These are phyloP conservation scores for Colletotrichum karsti DNA, from an alignment of 2,329 filamentous ascomycete species.

Conservation along the genomic window DNA sequence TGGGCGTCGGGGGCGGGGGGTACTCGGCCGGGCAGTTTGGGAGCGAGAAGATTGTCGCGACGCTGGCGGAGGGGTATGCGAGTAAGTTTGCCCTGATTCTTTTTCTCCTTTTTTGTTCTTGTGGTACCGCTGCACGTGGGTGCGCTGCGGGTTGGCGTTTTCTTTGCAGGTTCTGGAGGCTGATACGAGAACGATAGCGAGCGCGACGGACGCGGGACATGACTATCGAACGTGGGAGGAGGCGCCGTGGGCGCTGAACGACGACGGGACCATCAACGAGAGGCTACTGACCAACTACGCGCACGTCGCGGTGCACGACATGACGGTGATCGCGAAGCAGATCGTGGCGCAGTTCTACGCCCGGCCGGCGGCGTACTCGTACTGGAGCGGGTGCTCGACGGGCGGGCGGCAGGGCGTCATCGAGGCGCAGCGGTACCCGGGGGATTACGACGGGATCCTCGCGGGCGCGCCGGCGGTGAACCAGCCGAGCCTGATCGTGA, in stretches of 20 bases:
- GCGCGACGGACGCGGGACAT: slow-evolving; percentile 22
- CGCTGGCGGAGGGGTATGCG: slow-evolving; percentile 22
- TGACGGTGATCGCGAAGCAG: slow-evolving; percentile 56
- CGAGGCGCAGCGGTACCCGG: slow-evolving; percentile 58
- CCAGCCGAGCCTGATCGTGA: slow-evolving; percentile 22
- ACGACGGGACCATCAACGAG: slow-evolving; percentile 23
- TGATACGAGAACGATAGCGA: neutral
- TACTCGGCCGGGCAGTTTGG: slow-evolving; percentile 35
- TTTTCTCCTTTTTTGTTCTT: neutral
- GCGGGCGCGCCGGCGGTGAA: slow-evolving; percentile 54
- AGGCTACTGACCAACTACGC: slow-evolving; percentile 19
- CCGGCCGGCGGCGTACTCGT: slow-evolving; percentile 49
- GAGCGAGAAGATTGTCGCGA: slow-evolving; percentile 16
- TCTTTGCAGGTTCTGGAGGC: neutral
- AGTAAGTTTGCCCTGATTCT: neutral
- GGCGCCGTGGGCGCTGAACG: slow-evolving; percentile 32
- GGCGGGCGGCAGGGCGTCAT: slow-evolving; percentile 65
- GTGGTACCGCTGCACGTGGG: neutral
- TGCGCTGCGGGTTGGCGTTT: neutral
- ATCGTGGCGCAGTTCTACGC: slow-evolving; percentile 58
- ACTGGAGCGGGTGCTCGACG: slow-evolving; percentile 62
- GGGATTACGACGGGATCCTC: slow-evolving; percentile 63
- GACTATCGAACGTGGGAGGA: slow-evolving; percentile 5
- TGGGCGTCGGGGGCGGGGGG: slow-evolving; percentile 41
- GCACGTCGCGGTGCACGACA: slow-evolving; percentile 26